phyloP scores from a whole-genome alignment of 176 grass and related monocot genomes.

The Triticum dicoccoides region DNA sequence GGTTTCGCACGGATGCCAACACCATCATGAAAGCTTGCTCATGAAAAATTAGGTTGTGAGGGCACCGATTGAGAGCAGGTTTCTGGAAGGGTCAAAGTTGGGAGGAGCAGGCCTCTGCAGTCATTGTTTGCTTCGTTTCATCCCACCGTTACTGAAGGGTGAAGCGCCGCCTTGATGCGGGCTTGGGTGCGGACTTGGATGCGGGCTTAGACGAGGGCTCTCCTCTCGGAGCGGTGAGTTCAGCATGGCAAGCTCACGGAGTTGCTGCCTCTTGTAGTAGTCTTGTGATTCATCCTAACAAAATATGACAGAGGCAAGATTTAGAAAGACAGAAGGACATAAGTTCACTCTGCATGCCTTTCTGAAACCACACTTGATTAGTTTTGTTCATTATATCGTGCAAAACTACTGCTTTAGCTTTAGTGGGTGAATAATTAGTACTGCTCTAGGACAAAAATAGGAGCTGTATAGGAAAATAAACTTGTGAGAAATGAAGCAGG shows the following conservation, averaged over 20 bases:
- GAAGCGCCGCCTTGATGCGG: constrained; percentile 46
- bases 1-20: constrained; percentile 25
- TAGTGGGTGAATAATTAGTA: background rate
- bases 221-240: constrained; percentile 67
- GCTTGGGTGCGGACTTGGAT: constrained; percentile 40
- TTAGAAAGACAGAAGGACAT: background rate
- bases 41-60: constrained; percentile 57
- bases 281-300: constrained; percentile 65
- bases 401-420: background rate
- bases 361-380: background rate
- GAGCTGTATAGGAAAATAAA: background rate
- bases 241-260: constrained; percentile 61
- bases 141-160: constrained; percentile 57
- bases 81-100: constrained; percentile 43
- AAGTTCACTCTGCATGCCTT: background rate
- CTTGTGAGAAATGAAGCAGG: background rate
- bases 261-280: constrained; percentile 68
- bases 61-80: constrained; percentile 29
- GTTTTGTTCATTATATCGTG: background rate
- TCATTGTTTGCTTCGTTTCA: constrained; percentile 74
- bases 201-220: constrained; percentile 33
- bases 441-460: constrained; percentile 13
- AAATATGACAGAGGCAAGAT: background rate
- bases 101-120: constrained; percentile 19
- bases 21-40: constrained; percentile 52